phyloP scores from a whole-genome alignment of 306 rosid genomes.

The Cucumis melo region DNA sequence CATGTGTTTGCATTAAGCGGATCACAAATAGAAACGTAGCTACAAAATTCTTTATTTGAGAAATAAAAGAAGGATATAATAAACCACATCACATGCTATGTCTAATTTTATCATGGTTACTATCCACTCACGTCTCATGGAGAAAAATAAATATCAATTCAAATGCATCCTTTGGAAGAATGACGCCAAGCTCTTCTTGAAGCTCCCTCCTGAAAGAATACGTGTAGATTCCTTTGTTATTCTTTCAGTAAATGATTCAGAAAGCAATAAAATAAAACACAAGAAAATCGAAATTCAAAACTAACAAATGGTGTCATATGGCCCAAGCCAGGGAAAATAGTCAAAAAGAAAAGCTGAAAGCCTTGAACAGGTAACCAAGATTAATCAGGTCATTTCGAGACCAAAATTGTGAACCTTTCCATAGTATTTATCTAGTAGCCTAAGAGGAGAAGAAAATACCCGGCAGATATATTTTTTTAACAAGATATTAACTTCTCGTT shows the following conservation, averaged over 20 bases:
- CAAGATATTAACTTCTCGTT: not conserved
- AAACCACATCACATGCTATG: not conserved
- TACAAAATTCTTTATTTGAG: not conserved
- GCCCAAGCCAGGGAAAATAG: not conserved
- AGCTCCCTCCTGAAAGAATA: slow-evolving; percentile 75
- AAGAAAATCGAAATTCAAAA: not conserved
- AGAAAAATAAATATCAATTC: slow-evolving; percentile 65
- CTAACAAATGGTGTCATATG: not conserved
- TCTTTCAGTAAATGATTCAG: not conserved
- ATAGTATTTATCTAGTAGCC: not conserved
- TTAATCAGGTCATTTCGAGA: not conserved
- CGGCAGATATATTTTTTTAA: too few species aligned
- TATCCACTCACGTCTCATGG: slow-evolving; percentile 58
- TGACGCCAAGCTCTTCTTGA: slow-evolving; percentile 81
- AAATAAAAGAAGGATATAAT: not conserved
- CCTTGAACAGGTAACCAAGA: not conserved
- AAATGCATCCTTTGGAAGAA: slow-evolving; percentile 78
- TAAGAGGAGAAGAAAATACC: not conserved
- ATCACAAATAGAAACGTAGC: not conserved
- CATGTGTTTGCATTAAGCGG: not conserved
- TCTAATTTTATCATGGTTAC: not conserved
- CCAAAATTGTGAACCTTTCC: not conserved
- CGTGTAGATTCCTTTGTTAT: not conserved
- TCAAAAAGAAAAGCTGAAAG: not conserved
- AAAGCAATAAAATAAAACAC: not conserved